Base-by-base conservation (phyloP, 1,139 yeast species). In the Yarrowia galli region DNA sequence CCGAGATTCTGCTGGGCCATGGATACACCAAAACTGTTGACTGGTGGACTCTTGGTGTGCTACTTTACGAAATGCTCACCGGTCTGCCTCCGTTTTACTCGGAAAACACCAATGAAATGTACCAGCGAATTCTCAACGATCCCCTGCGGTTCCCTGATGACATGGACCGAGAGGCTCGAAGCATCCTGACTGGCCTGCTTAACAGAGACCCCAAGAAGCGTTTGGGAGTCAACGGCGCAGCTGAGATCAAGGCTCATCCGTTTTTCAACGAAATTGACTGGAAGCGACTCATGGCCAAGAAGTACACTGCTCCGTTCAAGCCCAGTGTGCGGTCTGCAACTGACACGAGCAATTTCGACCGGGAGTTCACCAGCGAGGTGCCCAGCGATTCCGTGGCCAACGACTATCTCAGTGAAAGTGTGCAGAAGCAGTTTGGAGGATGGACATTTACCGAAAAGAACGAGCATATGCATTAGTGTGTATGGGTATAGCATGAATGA, bases 31-130 rank as follows among this genome's bases (percentile, higher is more conserved):
- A 97, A 77, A 89, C 90, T 23, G 98, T 95, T 23, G 99, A 95
- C 79, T 95, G 98, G 96, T 95, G 99, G 99, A 95, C 99, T 1
- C 83, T 95, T 73, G 99, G 99, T 54, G 95, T 96, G 16, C 82
- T 95, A 67, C 81, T 95, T 63, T 96, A 91, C 77, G 99, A 95
- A 76, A 96, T 96, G 99, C 83, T 96, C 71, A 92, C 98, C 1
- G 98, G 98, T 0, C 83, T 95, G 72, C 99, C 99, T 10, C 98
- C 98, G 61, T 95, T 92, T 77, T 95, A 91, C 77, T 98, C 93
- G 75, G 97, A 92, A 75, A 95, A 93, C 78, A 89, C 90, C n/a
- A 89, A 92, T 69, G 88, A 88, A 67, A 95, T 95, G 99, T 95
- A 95, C 81, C 87, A 91, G 75, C 95, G 93, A 81, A 95, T 95